A percentile compares a stretch with the other conserved stretches of the same genome.
Conservation (phyloP, 495 filamentous ascomycete species). For the Collariella sp. region DNA sequence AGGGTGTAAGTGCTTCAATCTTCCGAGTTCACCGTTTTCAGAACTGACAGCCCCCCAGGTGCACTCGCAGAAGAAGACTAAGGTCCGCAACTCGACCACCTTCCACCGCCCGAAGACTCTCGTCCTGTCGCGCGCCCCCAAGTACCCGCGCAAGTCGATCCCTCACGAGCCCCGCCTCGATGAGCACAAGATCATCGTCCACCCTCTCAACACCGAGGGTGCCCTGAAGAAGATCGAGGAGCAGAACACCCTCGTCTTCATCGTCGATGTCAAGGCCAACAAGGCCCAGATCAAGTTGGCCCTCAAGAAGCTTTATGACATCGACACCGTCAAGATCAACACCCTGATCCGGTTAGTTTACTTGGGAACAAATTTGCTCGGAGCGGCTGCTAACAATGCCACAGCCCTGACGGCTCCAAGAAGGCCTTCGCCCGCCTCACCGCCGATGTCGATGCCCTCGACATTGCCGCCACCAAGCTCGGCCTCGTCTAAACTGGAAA, state of each 20-base stretch:
- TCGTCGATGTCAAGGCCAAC: slow-evolving; percentile 96
- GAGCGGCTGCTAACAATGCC: slow-evolving; percentile 1
- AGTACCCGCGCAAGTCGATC: slow-evolving; percentile 95
- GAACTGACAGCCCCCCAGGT: slow-evolving; percentile 35
- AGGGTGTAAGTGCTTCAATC: slow-evolving; percentile 59
- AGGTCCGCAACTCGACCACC: slow-evolving; percentile 84
- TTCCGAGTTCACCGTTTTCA: not conserved
- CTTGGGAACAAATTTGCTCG: not conserved
- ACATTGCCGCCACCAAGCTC: slow-evolving; percentile 98
- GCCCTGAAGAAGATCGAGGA: slow-evolving; percentile 99
- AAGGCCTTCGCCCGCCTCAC: slow-evolving; percentile 96
- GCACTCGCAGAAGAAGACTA: slow-evolving; percentile 79
- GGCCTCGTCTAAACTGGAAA: slow-evolving; percentile 71
- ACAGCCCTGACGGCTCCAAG: slow-evolving; percentile 90
- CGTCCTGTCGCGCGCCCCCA: slow-evolving; percentile 77
- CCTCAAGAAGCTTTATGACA: slow-evolving; percentile 98
- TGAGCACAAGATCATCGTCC: slow-evolving; percentile 80
- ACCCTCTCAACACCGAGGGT: slow-evolving; percentile 89
- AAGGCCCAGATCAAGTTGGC: slow-evolving; percentile 99
- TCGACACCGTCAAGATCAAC: slow-evolving; percentile 97
- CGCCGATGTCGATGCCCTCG: slow-evolving; percentile 92
- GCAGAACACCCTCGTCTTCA: slow-evolving; percentile 99
- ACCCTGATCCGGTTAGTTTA: slow-evolving; percentile 81
- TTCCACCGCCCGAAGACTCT: slow-evolving; percentile 98
- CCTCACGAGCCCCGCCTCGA: slow-evolving; percentile 84